These are phyloP conservation scores for Saccharomycopsis fermentans DNA, from an alignment of 805 yeast genomes.

Conservation along the genomic window DNA sequence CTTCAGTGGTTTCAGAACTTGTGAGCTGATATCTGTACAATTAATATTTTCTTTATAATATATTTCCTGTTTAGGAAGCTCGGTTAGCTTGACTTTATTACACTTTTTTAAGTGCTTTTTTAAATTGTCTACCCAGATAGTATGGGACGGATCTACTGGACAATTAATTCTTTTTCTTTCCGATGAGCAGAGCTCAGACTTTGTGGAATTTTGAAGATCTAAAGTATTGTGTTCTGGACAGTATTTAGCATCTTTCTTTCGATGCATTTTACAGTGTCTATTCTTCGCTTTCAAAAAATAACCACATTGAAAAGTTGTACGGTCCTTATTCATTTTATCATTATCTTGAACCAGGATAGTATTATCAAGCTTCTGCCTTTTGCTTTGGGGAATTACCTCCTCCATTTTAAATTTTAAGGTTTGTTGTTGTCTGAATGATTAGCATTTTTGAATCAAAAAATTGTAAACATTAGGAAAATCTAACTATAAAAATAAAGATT, in stretches of 20 bases:
- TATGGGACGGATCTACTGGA: constrained; percentile 67
- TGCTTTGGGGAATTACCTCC: not conserved
- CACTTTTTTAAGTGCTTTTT: constrained; percentile 53
- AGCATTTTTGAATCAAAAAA: not conserved
- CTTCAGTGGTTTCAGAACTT: not conserved
- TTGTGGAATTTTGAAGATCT: not conserved
- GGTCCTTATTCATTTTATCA: not conserved
- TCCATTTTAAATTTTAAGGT: not conserved
- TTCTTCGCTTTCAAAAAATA: constrained; percentile 39
- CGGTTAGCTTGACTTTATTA: constrained; percentile 31
- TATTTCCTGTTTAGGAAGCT: not conserved
- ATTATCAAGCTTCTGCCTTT: not conserved
- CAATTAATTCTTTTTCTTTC: constrained; percentile 46
- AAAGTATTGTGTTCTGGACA: constrained; percentile 51
- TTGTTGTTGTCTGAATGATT: too few relatives aligned
- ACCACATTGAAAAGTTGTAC: constrained; percentile 30
- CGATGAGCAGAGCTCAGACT: constrained; percentile 3
- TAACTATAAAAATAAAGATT: not conserved
- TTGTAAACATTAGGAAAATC: not conserved
- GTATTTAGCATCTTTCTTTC: constrained; percentile 34
- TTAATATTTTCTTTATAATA: not conserved
- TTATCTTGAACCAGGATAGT: not conserved
- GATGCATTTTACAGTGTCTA: constrained; percentile 52
- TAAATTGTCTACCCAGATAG: constrained; percentile 53
- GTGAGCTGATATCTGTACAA: not conserved